Evolutionary conservation across 306 rosid genomes (phyloP).

Genomic region (Malus orientalis): DNA sequence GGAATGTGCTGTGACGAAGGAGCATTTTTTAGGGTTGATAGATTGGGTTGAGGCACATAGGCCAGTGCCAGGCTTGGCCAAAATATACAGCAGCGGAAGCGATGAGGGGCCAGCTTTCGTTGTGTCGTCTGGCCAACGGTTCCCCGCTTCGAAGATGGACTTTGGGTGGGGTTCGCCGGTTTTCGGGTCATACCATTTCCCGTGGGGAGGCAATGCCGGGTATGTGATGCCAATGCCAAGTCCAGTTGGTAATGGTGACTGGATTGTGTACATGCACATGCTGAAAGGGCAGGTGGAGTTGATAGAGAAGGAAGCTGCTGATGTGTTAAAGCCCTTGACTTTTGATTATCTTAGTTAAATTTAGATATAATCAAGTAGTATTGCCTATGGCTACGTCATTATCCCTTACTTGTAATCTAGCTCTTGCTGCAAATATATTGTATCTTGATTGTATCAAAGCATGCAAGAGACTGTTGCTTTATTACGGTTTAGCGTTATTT

Average conservation of each 20-base stretch:
- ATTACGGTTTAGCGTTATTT: too few species aligned
- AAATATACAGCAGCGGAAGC: slow-evolving; percentile 16
- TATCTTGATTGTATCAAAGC: background rate
- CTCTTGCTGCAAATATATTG: background rate
- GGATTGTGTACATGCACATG: slow-evolving; percentile 84
- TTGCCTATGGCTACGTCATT: background rate
- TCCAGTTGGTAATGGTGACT: slow-evolving; percentile 52
- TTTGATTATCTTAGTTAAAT: slow-evolving; percentile 33
- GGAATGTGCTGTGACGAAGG: slow-evolving; percentile 22
- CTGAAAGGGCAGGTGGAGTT: slow-evolving; percentile 31
- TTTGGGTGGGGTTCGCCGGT: slow-evolving; percentile 72
- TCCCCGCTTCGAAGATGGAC: slow-evolving; percentile 44
- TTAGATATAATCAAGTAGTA: background rate
- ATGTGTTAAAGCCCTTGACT: slow-evolving; percentile 48
- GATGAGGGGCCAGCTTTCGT: slow-evolving; percentile 51
- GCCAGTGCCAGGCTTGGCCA: slow-evolving; percentile 37
- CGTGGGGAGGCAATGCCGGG: slow-evolving; percentile 68
- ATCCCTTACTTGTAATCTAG: background rate
- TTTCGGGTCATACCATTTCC: slow-evolving; percentile 76
- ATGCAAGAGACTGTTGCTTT: background rate
- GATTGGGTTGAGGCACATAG: slow-evolving; percentile 80
- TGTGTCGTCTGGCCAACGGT: slow-evolving; percentile 66
- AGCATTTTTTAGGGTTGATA: slow-evolving; percentile 60
- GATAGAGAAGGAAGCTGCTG: slow-evolving; percentile 43
- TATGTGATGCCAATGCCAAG: slow-evolving; percentile 89